A percentile compares a stretch with the other conserved stretches of the same genome.
Conservation (phyloP, 2,329 filamentous ascomycete species). For the Chaetothyriales sp. region DNA sequence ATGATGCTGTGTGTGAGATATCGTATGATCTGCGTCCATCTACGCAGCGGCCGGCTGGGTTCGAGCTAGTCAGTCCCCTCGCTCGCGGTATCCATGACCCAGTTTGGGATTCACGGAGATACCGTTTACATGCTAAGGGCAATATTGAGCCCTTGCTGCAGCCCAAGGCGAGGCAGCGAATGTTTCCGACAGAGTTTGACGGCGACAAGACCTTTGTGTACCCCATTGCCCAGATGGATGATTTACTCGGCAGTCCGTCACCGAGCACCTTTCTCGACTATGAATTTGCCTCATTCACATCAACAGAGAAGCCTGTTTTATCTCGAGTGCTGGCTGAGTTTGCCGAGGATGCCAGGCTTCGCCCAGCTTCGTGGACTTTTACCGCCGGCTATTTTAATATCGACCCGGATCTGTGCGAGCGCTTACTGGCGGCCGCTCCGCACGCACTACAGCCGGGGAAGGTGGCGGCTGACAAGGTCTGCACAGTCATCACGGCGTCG, state of each 20-base stretch:
- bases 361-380: constrained; percentile 75
- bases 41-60: constrained; percentile 40
- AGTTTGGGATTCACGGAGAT: constrained; percentile 28
- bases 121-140: constrained; percentile 54
- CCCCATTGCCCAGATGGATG: constrained; percentile 75
- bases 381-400: constrained; percentile 99
- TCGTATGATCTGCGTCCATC: constrained; percentile 64
- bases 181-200: constrained; percentile 18
- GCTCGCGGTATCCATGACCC: constrained; percentile 17
- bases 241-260: constrained; percentile 44
- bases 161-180: constrained; percentile 17
- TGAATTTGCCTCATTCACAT: constrained; percentile 42
- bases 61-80: constrained; percentile 31
- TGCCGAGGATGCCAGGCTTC: constrained; percentile 44
- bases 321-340: constrained; percentile 60
- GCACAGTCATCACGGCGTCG: constrained; percentile 81
- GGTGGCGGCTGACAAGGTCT: constrained; percentile 33
- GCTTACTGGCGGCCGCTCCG: constrained; percentile 53
- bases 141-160: constrained; percentile 55
- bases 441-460: constrained; percentile 10
- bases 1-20: constrained; percentile 61
- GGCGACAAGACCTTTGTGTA: constrained; percentile 61
- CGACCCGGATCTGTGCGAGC: constrained; percentile 63
- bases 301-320: constrained; percentile 77
- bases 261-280: constrained; percentile 14